A percentile compares a stretch with the other conserved stretches of the same genome.
These are phyloP conservation scores for Austroboletus festivus DNA, from an alignment of 768 basidiomycete genomes.

Conservation along the genomic window DNA sequence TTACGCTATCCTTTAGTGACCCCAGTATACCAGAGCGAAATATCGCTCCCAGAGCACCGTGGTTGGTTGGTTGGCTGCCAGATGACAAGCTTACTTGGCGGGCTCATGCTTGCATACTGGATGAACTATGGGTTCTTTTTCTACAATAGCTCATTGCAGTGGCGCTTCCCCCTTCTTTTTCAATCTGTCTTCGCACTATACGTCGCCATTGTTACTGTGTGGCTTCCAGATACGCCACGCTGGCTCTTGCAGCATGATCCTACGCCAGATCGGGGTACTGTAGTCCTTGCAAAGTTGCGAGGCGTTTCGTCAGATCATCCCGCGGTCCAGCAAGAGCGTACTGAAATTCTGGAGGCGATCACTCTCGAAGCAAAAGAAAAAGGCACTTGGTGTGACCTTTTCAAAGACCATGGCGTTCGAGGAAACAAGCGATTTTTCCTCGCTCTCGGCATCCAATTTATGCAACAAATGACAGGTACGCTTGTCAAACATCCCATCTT, in stretches of 20 bases:
- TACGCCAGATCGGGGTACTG: conserved; percentile 1
- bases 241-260: conserved; percentile 6
- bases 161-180: conserved; percentile 11
- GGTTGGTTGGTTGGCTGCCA: conserved; percentile 15
- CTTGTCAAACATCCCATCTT: no score
- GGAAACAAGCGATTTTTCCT: conserved; percentile 8
- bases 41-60: conserved; percentile 10
- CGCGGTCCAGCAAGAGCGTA: not conserved
- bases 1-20: conserved; percentile 1
- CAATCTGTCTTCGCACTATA: conserved; percentile 8
- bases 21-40: conserved; percentile 14
- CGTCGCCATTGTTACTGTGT: conserved; percentile 2
- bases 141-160: conserved; percentile 7
- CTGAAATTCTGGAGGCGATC: conserved; percentile 6
- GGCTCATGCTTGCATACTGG: conserved; percentile 13
- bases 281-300: not conserved
- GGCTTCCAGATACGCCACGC: conserved; percentile 6
- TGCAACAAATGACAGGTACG: conserved; percentile 11
- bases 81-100: conserved; percentile 13
- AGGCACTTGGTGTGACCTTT: conserved; percentile 5
- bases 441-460: conserved; percentile 8
- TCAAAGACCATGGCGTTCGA: conserved; percentile 6
- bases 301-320: not conserved
- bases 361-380: conserved; percentile 3
- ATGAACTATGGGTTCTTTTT: conserved; percentile 16